These are phyloP conservation scores for Ceratobasidium sp. DNA, from an alignment of 1,284 basidiomycete genomes.

Conservation along the genomic window DNA sequence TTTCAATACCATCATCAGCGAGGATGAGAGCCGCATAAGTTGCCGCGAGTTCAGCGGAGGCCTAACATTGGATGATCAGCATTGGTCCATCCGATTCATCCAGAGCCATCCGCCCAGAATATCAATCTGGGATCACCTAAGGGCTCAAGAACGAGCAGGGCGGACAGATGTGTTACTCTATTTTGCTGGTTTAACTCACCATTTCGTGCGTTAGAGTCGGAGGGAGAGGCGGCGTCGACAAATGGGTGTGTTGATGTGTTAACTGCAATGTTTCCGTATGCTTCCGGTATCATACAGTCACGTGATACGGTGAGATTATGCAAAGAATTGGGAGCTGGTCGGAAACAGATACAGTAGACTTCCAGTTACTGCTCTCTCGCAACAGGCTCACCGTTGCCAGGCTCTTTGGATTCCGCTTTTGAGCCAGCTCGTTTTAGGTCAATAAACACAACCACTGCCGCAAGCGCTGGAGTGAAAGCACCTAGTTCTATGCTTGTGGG, in stretches of 20 bases:
- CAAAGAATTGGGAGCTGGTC: no score
- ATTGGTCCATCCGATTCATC: background rate
- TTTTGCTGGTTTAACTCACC: background rate
- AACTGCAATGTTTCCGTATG: slow-evolving; percentile 9
- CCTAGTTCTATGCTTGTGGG: no score
- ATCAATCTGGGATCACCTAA: background rate
- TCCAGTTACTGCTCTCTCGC: no score
- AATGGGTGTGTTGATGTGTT: slow-evolving; percentile 25
- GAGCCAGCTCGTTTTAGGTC: no score
- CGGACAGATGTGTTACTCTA: no score
- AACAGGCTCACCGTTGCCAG: no score
- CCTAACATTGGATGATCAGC: slow-evolving; percentile 55
- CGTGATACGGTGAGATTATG: no score
- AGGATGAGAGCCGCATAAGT: slow-evolving; percentile 96
- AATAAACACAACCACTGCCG: no score
- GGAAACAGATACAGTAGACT: no score
- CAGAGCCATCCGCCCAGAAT: slow-evolving; percentile 1
- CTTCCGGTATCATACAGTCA: slow-evolving; percentile 10
- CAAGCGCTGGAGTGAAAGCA: no score
- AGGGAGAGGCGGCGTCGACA: slow-evolving; percentile 20
- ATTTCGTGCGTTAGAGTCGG: slow-evolving; percentile 25
- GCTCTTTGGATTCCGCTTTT: no score
- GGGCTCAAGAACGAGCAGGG: no score
- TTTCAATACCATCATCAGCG: slow-evolving; percentile 96
- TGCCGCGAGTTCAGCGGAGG: slow-evolving; percentile 79